Evolutionary conservation across 495 filamentous ascomycete species (phyloP), one percentile per base, ranked within the genome.

Genomic region (Apiosordaria backusii): DNA sequence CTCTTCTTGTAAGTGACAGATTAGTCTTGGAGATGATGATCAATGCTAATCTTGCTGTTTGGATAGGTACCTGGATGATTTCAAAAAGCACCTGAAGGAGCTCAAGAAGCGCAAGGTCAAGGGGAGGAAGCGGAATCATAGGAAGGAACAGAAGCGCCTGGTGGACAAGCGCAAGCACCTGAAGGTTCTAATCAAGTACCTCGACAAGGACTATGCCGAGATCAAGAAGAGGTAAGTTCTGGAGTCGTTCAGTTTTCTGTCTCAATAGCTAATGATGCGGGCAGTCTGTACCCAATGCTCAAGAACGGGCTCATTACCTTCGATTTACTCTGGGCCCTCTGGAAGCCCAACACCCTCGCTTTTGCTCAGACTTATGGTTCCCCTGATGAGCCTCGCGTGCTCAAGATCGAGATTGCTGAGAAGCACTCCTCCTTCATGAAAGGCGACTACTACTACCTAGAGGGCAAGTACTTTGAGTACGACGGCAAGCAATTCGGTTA

Each of bases 261-360:
- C 9, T 45, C 35, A 15, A 13, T 6, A 45, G 13, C 35, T 45
- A 13, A 45, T 15, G 3, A n/a, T n/a, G 35, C 16, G 35, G 35
- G 3, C 71, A 92, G 88, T 10, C 83, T 97, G 2, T 91, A 92
- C 68, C 92, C 93, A 0, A 83, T 97, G 71, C 82, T 97, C 18
- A 88, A 93, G 65, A 88, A 89, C 60, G 90, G 91, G 27, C 89
- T 89, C 62, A 96, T 97, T 74, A 96, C 92, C 4, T 97, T 93
- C 66, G 92, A 96, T 65, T 84, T 96, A 10, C 75, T 96, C 4
- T 96, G 93, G 93, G 92, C 93, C 2, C 78, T 97, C 6, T 93
- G 92, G 82, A 96, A 96, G 71, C 93, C 93, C 5, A 94, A 96
- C 71, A 91, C 92, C 16, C 85, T 96, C 50, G 89, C 89, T 1